phyloP scores from a whole-genome alignment of 2,329 filamentous ascomycete genomes.

The Phialophora chinensis region DNA sequence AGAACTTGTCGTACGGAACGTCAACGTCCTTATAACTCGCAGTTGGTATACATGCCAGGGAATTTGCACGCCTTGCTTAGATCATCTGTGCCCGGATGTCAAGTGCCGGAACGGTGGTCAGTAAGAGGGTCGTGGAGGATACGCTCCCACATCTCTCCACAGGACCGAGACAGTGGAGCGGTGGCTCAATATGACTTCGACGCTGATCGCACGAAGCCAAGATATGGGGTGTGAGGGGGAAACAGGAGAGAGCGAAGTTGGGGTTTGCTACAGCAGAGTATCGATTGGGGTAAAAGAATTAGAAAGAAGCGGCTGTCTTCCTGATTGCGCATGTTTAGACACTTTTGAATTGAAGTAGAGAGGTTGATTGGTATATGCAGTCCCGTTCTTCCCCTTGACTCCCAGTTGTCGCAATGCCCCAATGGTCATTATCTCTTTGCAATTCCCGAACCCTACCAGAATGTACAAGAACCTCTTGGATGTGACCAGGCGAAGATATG shows the following conservation, averaged over 20 bases:
- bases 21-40: neutral
- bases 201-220: neutral
- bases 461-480: constrained; percentile 25
- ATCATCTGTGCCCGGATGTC: neutral
- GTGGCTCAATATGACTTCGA: neutral
- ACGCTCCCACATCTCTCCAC: neutral
- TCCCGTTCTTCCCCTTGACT: constrained; percentile 21
- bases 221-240: constrained; percentile 3
- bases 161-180: neutral
- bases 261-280: neutral
- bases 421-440: constrained; percentile 18
- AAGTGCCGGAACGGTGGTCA: neutral
- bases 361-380: constrained; percentile 32
- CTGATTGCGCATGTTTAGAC: neutral
- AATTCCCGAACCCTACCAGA: constrained; percentile 8
- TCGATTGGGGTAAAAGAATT: neutral
- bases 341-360: constrained; percentile 36
- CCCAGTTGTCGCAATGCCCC: constrained; percentile 22
- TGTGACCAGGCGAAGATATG: constrained; percentile 22
- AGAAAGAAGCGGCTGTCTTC: neutral
- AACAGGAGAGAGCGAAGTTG: neutral
- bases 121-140: neutral
- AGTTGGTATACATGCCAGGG: neutral
- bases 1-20: neutral
- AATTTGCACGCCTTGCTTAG: neutral